These are phyloP conservation scores for Solanum microdontum DNA, from an alignment of 257 asterid species.

Conservation along the genomic window DNA sequence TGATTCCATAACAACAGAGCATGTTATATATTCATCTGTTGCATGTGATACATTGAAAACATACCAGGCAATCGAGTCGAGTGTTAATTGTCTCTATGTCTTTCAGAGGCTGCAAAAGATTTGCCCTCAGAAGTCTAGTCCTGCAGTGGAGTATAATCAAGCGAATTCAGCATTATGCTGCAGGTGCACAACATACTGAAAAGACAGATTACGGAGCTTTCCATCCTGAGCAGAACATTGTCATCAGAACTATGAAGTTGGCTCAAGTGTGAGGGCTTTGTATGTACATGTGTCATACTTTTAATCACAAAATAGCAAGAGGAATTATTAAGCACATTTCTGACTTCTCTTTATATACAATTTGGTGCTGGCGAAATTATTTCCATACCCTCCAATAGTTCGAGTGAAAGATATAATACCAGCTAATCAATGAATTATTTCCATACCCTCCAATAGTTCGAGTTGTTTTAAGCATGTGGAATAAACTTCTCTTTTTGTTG, in stretches of 20 bases:
- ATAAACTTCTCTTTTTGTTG: conserved; percentile 79
- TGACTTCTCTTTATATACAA: neutral
- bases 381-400: conserved; percentile 85
- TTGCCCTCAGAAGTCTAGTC: conserved; percentile 95
- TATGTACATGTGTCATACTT: neutral
- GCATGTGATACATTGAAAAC: conserved; percentile 7
- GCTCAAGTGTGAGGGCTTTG: neutral
- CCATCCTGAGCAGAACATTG: neutral
- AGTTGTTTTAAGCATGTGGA: conserved; percentile 94
- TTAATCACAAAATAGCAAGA: neutral
- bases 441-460: conserved; percentile 92
- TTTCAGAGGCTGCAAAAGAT: conserved; percentile 94
- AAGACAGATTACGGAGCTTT: neutral
- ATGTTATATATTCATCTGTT: neutral
- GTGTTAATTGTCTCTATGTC: conserved; percentile 87
- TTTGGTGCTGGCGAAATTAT: neutral
- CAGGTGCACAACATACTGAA: neutral
- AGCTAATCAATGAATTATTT: conserved; percentile 4
- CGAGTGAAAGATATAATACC: conserved; percentile 2
- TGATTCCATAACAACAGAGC: neutral
- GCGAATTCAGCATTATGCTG: neutral
- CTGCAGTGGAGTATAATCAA: conserved; percentile 28
- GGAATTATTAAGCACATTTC: neutral
- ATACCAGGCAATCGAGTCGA: conserved; percentile 91
- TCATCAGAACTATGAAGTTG: neutral